Conservation (phyloP, 1,284 basidiomycete genomes). For the Fomitopsis schrenkii region DNA sequence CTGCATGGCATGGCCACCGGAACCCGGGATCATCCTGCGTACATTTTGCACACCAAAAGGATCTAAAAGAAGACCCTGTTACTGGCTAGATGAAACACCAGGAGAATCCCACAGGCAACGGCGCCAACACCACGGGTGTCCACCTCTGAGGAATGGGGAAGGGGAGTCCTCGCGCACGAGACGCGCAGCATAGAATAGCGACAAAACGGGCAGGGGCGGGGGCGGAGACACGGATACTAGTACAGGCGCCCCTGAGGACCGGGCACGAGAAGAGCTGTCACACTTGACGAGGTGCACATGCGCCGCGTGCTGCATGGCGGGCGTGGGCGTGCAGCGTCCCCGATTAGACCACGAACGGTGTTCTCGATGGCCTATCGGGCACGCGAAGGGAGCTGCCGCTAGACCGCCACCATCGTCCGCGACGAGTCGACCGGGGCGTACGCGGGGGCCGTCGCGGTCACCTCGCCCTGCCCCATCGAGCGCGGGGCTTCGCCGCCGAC, state of each 20-base stretch:
- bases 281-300: conserved; percentile 1
- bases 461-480: conserved; percentile 5
- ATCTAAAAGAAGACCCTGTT: conserved; percentile 5
- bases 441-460: not conserved
- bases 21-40: not conserved
- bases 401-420: conserved; percentile 8
- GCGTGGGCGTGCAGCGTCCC: not conserved
- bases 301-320: not conserved
- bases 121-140: not conserved
- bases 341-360: not conserved
- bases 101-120: conserved; percentile 2
- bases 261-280: conserved; percentile 1
- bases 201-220: not conserved
- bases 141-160: not conserved
- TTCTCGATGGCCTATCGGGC: too few relatives aligned
- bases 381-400: not conserved
- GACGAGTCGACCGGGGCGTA: conserved; percentile 2
- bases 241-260: not conserved
- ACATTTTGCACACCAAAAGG: conserved; percentile 6
- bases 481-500: conserved; percentile 8
- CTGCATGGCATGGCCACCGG: not conserved
- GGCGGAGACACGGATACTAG: not conserved
- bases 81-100: conserved; percentile 5
- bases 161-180: not conserved
- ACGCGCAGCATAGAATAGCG: not conserved